Base-by-base conservation (phyloP, 2,329 filamentous ascomycete genomes). In the Fusarium circinatum region DNA sequence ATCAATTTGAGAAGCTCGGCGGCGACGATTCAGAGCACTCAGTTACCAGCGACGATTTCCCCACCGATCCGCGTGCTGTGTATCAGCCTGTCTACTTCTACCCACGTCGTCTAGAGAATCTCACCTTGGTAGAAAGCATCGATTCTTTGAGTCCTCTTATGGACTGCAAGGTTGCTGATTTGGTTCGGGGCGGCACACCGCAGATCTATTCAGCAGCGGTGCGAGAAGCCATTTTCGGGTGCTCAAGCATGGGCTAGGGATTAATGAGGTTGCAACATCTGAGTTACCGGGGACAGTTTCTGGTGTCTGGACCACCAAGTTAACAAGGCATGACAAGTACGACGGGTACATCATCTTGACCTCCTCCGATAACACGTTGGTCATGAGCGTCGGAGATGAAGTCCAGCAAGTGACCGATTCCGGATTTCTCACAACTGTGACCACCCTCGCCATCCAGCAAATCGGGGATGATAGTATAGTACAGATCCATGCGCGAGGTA, bases 1-100 rank as follows among this genome's bases (percentile, higher is more conserved):
- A 98, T 82, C 96, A 98, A 80, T 97, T 99, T 70, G 95, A 98
- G 81, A 97, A 98, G 79, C 89, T 99, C 10, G 96, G 96, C 44
- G 96, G 98, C 70, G 96, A 98, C 76, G 95, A 97, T 71, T 93
- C 97, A 5, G 95, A 98, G 81, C 87, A 90, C 2, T 92, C 97
- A 79, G 98, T 95, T 78, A 88, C 86, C 32, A 98, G 95, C 82
- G 94, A 96, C 59, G 87, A 93, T 70, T 98, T 93, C 73, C 92
- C 94, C 1, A 88, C 91, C 0, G 94, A 98, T 76, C 89, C 92
- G 1, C 87, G 86, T 11, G 90, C 92, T n/a, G 84, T 90, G 0
- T 95, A 95, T 73, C 88, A 90, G 7, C 93, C 95, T 2, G 90
- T 94, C 4, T 98, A 94, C 82, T 99, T 98, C 84, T 89, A 92